These are phyloP conservation scores for Zopfochytrium polystomum DNA, from an alignment of 371 early-diverging fungal genomes.

Conservation along the genomic window DNA sequence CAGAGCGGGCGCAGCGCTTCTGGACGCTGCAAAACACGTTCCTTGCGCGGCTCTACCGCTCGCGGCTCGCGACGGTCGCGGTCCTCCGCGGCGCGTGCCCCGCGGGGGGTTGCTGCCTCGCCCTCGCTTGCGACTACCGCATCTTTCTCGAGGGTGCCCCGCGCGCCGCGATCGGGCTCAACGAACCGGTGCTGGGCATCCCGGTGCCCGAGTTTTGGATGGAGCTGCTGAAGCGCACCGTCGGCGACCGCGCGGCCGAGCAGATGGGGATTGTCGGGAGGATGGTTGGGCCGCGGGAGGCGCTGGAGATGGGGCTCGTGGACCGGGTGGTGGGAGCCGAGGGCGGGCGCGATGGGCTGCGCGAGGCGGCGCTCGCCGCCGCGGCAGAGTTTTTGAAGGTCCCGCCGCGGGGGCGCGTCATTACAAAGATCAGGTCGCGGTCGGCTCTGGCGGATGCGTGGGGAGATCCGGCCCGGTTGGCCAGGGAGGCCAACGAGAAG, in stretches of 20 bases:
- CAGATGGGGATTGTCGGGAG: slow-evolving; percentile 36
- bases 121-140: slow-evolving; percentile 43
- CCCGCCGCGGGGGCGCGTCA: slow-evolving; percentile 33
- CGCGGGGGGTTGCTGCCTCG: slow-evolving; percentile 39
- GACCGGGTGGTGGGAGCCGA: slow-evolving; percentile 39
- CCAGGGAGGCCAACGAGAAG: too few species aligned
- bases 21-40: slow-evolving; percentile 36
- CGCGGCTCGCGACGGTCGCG: slow-evolving; percentile 35
- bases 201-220: slow-evolving; percentile 49
- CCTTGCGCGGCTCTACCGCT: slow-evolving; percentile 30
- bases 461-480: too few species aligned
- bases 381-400: slow-evolving; percentile 25
- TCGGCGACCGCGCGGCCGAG: slow-evolving; percentile 42
- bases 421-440: too few species aligned
- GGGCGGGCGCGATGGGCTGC: too few species aligned
- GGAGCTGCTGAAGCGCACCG: slow-evolving; percentile 37
- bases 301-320: slow-evolving; percentile 41
- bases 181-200: slow-evolving; percentile 51
- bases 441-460: too few species aligned
- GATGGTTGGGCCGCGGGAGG: slow-evolving; percentile 37
- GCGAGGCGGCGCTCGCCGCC: slow-evolving; percentile 23
- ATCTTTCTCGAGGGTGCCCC: slow-evolving; percentile 25
- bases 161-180: too few species aligned
- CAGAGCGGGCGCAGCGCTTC: slow-evolving; percentile 34
- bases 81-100: slow-evolving; percentile 43